A percentile compares a stretch with the other conserved stretches of the same genome.
These are phyloP conservation scores for Pseudogymnoascus sp. DNA, from an alignment of 2,329 filamentous ascomycete species.

Conservation along the genomic window DNA sequence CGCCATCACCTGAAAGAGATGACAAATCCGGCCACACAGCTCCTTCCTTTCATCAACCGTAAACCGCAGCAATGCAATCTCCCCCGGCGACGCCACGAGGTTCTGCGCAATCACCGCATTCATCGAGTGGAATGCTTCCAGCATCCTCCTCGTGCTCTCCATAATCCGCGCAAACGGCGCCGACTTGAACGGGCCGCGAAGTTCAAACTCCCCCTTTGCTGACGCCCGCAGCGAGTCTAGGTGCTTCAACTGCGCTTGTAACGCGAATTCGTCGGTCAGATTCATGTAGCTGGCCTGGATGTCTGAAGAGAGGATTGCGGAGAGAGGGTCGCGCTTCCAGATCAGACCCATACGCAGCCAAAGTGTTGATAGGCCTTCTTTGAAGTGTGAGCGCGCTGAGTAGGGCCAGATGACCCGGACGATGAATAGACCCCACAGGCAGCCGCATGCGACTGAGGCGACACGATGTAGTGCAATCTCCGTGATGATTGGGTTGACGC, in stretches of 20 bases:
- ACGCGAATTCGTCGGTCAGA: slow-evolving; percentile 75
- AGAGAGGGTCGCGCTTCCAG: slow-evolving; percentile 88
- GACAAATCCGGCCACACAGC: slow-evolving; percentile 81
- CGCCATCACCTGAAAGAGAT: slow-evolving; percentile 78
- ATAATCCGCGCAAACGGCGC: slow-evolving; percentile 67
- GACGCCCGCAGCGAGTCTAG: slow-evolving; percentile 65
- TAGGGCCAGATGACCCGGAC: slow-evolving; percentile 91
- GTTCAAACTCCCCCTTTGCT: slow-evolving; percentile 78
- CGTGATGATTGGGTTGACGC: slow-evolving; percentile 71
- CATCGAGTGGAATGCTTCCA: slow-evolving; percentile 95
- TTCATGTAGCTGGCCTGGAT: slow-evolving; percentile 66
- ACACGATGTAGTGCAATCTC: slow-evolving; percentile 86
- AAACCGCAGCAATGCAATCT: slow-evolving; percentile 70
- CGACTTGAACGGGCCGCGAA: slow-evolving; percentile 78
- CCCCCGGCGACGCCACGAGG: slow-evolving; percentile 64
- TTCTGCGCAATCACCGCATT: slow-evolving; percentile 84
- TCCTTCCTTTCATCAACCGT: slow-evolving; percentile 72
- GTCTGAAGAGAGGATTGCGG: slow-evolving; percentile 56
- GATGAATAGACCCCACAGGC: slow-evolving; percentile 85
- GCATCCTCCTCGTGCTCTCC: slow-evolving; percentile 70
- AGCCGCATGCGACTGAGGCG: slow-evolving; percentile 74
- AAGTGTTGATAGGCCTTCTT: slow-evolving; percentile 80
- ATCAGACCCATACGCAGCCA: slow-evolving; percentile 93
- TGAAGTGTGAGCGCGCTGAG: slow-evolving; percentile 78
- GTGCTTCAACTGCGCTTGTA: slow-evolving; percentile 64